These are phyloP conservation scores for Alloteropsis semialata DNA, from an alignment of 176 grass and related monocot genomes.

Conservation along the genomic window DNA sequence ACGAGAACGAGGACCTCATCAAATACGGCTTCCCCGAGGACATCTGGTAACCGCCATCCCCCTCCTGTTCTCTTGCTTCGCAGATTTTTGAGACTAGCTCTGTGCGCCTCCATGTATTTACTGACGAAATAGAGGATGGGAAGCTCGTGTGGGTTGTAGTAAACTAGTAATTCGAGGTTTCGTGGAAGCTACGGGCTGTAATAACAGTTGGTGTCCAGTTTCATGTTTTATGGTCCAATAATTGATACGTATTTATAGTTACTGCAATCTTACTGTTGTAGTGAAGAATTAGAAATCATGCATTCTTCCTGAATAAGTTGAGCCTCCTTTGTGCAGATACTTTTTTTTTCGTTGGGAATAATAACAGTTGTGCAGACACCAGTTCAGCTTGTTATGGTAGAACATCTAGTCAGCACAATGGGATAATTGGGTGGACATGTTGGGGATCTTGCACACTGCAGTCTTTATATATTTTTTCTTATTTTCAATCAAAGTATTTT, in stretches of 20 bases:
- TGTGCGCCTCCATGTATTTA: not conserved
- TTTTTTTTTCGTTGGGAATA: not conserved
- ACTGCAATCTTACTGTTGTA: not conserved
- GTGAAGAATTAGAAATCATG: not conserved
- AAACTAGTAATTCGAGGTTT: conserved; percentile 16
- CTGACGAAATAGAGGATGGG: not conserved
- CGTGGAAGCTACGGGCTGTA: not conserved
- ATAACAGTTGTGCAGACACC: not conserved
- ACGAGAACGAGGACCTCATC: conserved; percentile 96
- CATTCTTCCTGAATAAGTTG: not conserved
- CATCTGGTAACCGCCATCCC: conserved; percentile 55
- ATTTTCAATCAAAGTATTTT: not conserved
- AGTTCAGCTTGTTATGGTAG: not conserved
- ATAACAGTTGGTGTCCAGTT: not conserved
- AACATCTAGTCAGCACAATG: not conserved
- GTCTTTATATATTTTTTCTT: not conserved
- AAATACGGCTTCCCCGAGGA: conserved; percentile 93
- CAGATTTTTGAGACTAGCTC: not conserved
- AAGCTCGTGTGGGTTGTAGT: not conserved
- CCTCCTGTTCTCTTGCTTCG: not conserved
- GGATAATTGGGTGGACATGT: not conserved
- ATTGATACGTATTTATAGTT: not conserved
- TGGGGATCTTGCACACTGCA: not conserved
- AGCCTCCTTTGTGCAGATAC: not conserved
- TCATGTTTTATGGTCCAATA: not conserved